These are phyloP conservation scores for Pythium volutum DNA, from an alignment of 352 stramenopile genomes.

Conservation along the genomic window DNA sequence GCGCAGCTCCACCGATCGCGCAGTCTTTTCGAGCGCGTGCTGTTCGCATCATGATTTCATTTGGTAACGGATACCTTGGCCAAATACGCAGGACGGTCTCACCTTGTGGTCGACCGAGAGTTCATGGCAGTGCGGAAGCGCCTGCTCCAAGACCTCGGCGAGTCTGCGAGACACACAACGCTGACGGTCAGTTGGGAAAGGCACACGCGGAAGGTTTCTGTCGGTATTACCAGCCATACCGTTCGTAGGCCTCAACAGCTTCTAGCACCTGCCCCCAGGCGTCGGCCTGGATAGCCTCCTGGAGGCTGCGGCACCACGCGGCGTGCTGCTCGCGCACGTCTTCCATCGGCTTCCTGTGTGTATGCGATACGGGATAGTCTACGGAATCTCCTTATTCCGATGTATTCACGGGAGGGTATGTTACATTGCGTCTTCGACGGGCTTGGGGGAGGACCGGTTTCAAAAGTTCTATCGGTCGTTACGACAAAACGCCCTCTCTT, in stretches of 20 bases:
- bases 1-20: slow-evolving; percentile 46
- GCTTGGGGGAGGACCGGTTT: background rate
- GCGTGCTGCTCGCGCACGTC: slow-evolving; percentile 37
- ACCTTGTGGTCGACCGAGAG: slow-evolving; percentile 43
- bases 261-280: slow-evolving; percentile 71
- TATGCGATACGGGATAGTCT: no score
- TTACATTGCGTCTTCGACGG: no score
- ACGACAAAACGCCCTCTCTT: no score
- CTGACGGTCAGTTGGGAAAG: no score
- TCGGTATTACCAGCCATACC: no score
- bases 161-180: slow-evolving; percentile 26
- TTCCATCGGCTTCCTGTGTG: slow-evolving; percentile 2
- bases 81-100: background rate
- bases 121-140: slow-evolving; percentile 37
- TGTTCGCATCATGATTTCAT: background rate
- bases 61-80: background rate
- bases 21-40: slow-evolving; percentile 18
- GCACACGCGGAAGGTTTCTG: no score
- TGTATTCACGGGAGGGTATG: no score
- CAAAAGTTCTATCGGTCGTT: no score
- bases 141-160: slow-evolving; percentile 32
- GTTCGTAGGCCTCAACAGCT: slow-evolving; percentile 71
- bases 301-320: slow-evolving; percentile 52
- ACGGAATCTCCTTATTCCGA: no score
- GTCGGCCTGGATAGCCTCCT: slow-evolving; percentile 60